phyloP scores from a whole-genome alignment of 139 green algal genomes.

The Coelastrella sp. region DNA sequence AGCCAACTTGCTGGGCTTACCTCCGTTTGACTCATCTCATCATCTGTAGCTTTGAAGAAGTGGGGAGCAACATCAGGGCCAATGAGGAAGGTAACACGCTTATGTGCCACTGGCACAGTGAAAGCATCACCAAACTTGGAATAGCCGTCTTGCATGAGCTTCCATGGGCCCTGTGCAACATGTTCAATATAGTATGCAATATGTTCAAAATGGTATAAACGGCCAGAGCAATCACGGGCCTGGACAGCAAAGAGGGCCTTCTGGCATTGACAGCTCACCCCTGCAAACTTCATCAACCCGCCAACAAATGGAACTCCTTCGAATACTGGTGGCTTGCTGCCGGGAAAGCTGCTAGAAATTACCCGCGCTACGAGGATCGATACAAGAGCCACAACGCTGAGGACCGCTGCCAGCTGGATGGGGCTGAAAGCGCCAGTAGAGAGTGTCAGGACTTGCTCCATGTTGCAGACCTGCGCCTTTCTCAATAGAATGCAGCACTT shows the following conservation, averaged over 20 bases:
- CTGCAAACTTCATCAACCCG: constrained; percentile 92
- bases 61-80: constrained; percentile 88
- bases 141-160: constrained; percentile 88
- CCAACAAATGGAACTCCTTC: constrained; percentile 93
- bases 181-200: background rate
- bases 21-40: constrained; percentile 93
- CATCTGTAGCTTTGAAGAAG: constrained; percentile 97
- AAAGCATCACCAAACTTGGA: constrained; percentile 92
- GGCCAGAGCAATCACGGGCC: background rate
- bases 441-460: constrained; percentile 2
- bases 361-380: constrained; percentile 52
- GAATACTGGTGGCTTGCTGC: constrained; percentile 82
- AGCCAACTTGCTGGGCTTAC: constrained; percentile 46
- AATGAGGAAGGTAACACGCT: constrained; percentile 97
- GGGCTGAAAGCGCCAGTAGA: constrained; percentile 12
- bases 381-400: constrained; percentile 40
- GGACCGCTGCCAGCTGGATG: constrained; percentile 31
- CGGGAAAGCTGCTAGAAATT: constrained; percentile 47
- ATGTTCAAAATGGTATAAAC: too few relatives aligned
- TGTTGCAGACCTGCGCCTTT: background rate
- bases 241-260: background rate
- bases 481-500: background rate
- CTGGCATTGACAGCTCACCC: constrained; percentile 59
- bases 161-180: constrained; percentile 78
- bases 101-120: constrained; percentile 96